Evolutionary conservation across 257 asterid species (phyloP), one percentile per base, ranked within the genome.

Genomic region (Fraxinus excelsior): DNA sequence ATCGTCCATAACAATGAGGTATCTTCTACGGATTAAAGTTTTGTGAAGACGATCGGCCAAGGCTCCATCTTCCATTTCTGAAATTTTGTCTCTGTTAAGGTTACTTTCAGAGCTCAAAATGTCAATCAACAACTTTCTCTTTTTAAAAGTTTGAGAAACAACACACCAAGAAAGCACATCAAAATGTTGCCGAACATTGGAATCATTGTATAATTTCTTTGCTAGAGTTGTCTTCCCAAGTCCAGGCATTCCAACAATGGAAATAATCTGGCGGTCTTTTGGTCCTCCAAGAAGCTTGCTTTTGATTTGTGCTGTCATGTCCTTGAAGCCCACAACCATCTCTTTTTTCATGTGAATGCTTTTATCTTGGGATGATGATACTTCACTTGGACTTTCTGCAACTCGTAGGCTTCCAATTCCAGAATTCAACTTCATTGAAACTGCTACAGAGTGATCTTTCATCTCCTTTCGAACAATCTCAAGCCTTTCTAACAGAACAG

Each of bases 141-240:
- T n/a, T n/a, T n/a, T n/a, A 10, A 4, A 21, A 10, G 38, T 51
- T 37, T 80, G 83, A 6, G 83, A 80, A 21, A 80, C 75, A 69
- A 34, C 40, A 67, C 37, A 67, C 42, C 40, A 67, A 67, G n/a
- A 25, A 19, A 31, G 72, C 42, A 10, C 16, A 2, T 67, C 0
- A 67, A 67, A 67, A 67, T 67, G 5, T 11, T 6, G 0, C 21
- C 25, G 32, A 67, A 67, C 72, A 2, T 2, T 7, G 35, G n/a
- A 29, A 32, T 67, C 7, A 29, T 67, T 21, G 40, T 29, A 67
- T 16, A 67, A 4, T 31, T 38, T 67, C 12, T 29, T 26, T 13
- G 72, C 23, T 31, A 67, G 11, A 16, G 72, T 67, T 11, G 72
- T 67, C 72, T 67, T 67, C n/a, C 72, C 38, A 29, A 67, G 35